phyloP scores from a whole-genome alignment of 169 alveolate species.

The Blepharisma undulans region DNA sequence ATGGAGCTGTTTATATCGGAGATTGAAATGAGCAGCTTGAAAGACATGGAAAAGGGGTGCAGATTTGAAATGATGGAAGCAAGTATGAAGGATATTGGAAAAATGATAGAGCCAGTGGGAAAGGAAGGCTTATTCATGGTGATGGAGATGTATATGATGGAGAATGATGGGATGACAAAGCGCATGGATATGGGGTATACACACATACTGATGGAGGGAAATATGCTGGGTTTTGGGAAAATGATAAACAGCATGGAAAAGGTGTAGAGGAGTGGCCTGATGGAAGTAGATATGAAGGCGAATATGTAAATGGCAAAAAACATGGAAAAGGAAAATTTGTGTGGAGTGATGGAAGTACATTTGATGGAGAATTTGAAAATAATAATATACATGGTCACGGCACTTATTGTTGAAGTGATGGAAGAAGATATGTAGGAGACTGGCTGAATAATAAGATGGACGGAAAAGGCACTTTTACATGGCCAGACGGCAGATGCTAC shows the following conservation, averaged over 20 bases:
- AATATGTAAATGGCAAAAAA: constrained; percentile 72
- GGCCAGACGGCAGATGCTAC: constrained; percentile 77
- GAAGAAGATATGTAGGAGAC: constrained; percentile 68
- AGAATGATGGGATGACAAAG: constrained; percentile 76
- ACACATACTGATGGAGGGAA: constrained; percentile 78
- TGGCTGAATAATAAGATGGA: constrained; percentile 70
- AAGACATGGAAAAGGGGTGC: constrained; percentile 79
- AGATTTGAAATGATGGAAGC: constrained; percentile 81
- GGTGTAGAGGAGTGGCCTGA: constrained; percentile 83
- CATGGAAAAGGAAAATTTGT: constrained; percentile 75
- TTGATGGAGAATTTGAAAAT: constrained; percentile 68
- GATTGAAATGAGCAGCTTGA: constrained; percentile 65
- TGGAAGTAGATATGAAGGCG: constrained; percentile 75
- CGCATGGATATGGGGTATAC: constrained; percentile 78
- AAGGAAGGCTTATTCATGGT: constrained; percentile 75
- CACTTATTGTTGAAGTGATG: constrained; percentile 70
- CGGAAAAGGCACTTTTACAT: constrained; percentile 72
- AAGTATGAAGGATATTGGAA: constrained; percentile 83
- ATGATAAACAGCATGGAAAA: constrained; percentile 77
- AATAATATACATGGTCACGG: constrained; percentile 76
- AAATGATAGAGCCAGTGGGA: constrained; percentile 77
- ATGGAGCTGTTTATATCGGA: constrained; percentile 67
- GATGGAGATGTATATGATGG: constrained; percentile 85
- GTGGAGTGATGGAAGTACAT: constrained; percentile 71
- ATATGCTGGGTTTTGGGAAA: constrained; percentile 74